Conservation (phyloP, 495 filamentous ascomycete genomes). For the Cryomyces minteri region DNA sequence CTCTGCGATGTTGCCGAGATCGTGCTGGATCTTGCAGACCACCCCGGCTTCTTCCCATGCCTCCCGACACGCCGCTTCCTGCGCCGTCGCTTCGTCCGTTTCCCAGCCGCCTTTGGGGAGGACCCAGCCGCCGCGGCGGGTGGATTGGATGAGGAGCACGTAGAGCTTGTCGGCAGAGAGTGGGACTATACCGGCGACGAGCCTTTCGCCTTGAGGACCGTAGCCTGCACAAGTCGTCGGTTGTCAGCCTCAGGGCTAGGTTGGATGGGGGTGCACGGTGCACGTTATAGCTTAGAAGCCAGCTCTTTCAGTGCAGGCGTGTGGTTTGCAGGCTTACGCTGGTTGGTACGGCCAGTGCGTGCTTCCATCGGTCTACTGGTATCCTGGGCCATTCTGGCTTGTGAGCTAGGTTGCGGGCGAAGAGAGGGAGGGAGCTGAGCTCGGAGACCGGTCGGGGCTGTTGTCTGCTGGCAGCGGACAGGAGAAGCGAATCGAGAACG, state of each 20-base stretch:
- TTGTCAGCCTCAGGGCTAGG: background rate
- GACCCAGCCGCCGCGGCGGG: constrained; percentile 78
- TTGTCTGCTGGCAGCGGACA: background rate
- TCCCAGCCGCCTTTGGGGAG: constrained; percentile 97
- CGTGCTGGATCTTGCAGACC: constrained; percentile 55
- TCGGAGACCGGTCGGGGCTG: background rate
- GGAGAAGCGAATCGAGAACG: too few relatives aligned
- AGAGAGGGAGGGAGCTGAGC: background rate
- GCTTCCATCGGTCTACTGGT: constrained; percentile 21
- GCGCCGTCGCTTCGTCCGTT: constrained; percentile 58
- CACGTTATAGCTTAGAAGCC: background rate
- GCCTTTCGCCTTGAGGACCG: constrained; percentile 74
- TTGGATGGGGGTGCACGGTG: background rate
- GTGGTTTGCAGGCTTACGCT: constrained; percentile 21
- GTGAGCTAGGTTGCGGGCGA: background rate
- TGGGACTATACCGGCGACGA: constrained; percentile 90
- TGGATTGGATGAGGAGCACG: constrained; percentile 87
- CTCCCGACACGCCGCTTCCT: constrained; percentile 58
- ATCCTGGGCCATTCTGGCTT: constrained; percentile 13
- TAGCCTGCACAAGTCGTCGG: constrained; percentile 43
- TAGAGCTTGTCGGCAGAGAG: constrained; percentile 52
- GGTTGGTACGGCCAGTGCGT: constrained; percentile 28
- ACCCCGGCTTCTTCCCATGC: constrained; percentile 98
- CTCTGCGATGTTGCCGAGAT: constrained; percentile 75
- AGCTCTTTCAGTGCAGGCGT: background rate